Conservation (phyloP, 805 yeast species). For the Naumovozyma baii region DNA sequence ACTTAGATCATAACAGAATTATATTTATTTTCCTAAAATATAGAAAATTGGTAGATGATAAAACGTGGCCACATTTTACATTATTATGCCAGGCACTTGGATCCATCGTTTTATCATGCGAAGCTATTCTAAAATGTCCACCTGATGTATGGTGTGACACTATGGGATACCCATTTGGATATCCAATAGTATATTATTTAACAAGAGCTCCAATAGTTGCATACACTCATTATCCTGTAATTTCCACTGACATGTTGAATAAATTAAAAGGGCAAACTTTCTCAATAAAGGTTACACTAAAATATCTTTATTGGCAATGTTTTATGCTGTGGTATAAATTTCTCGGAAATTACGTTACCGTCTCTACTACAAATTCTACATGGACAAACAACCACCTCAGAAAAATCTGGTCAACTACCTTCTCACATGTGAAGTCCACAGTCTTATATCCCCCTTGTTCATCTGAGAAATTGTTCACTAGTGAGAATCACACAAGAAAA, state of each 20-base stretch:
- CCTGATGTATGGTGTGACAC: slow-evolving; percentile 96
- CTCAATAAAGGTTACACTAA: slow-evolving; percentile 27
- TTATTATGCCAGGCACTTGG: slow-evolving; percentile 84
- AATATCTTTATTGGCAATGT: slow-evolving; percentile 60
- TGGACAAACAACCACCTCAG: slow-evolving; percentile 82
- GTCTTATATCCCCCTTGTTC: slow-evolving; percentile 88
- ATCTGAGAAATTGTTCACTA: slow-evolving; percentile 41
- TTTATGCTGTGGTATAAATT: slow-evolving; percentile 55
- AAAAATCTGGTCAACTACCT: slow-evolving; percentile 47
- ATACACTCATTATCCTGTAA: slow-evolving; percentile 91
- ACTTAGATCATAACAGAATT: slow-evolving; percentile 42
- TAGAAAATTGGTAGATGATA: slow-evolving; percentile 55
- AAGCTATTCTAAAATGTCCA: slow-evolving; percentile 54
- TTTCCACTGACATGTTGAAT: slow-evolving; percentile 77
- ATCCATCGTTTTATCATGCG: slow-evolving; percentile 54
- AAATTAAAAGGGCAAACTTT: slow-evolving; percentile 36
- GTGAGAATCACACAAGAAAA: slow-evolving; percentile 27
- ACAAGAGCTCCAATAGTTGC: slow-evolving; percentile 69
- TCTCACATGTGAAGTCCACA: slow-evolving; percentile 19
- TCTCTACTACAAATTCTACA: slow-evolving; percentile 71
- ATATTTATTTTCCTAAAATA: slow-evolving; percentile 51
- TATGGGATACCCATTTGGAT: slow-evolving; percentile 85
- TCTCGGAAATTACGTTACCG: slow-evolving; percentile 56
- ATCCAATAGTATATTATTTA: slow-evolving; percentile 47
- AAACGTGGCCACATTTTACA: slow-evolving; percentile 70